These are phyloP conservation scores for Neurospora sp. DNA, from an alignment of 495 filamentous ascomycete genomes.

Conservation along the genomic window DNA sequence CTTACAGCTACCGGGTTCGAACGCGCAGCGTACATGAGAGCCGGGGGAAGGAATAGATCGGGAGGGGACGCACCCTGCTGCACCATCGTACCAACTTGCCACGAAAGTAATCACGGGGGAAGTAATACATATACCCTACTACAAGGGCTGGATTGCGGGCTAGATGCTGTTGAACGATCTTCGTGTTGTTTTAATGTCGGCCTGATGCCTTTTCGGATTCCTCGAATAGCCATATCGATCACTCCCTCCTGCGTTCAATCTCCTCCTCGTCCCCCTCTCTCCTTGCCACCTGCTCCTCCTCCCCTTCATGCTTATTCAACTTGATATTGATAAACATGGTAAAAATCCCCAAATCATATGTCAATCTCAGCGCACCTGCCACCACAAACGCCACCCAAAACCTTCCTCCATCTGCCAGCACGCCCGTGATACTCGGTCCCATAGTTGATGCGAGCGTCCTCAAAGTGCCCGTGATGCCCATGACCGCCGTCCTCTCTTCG, in stretches of 20 bases:
- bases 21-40: not conserved
- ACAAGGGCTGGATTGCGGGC: not conserved
- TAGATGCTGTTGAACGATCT: not conserved
- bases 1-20: not conserved
- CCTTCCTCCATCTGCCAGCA: constrained; percentile 48
- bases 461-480: constrained; percentile 63
- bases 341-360: constrained; percentile 66
- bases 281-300: not conserved
- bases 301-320: constrained; percentile 28
- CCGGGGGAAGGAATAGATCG: not conserved
- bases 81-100: not conserved
- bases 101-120: not conserved
- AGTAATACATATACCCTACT: not conserved
- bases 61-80: not conserved
- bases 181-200: not conserved
- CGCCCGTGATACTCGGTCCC: constrained; percentile 64
- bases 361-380: constrained; percentile 57
- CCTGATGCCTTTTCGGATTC: not conserved
- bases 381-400: constrained; percentile 71
- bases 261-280: not conserved
- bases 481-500: constrained; percentile 70
- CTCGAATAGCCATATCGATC: not conserved
- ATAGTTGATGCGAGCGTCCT: constrained; percentile 53
- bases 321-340: constrained; percentile 51
- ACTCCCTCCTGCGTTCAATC: not conserved